phyloP scores from a whole-genome alignment of 2,329 filamentous ascomycete genomes.

The Colletotrichum liriopes region DNA sequence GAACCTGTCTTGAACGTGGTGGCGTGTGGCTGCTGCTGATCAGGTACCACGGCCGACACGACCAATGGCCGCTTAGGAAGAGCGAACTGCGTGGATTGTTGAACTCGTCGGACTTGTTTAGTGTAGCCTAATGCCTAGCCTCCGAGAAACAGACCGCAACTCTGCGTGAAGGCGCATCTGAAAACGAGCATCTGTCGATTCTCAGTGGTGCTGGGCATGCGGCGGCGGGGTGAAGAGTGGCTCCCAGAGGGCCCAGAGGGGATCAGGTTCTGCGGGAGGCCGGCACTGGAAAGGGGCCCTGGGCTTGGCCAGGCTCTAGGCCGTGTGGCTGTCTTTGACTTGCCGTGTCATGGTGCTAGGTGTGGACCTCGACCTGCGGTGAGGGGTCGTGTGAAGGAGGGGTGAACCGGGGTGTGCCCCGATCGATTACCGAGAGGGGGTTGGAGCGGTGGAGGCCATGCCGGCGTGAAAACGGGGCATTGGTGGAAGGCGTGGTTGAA shows the following conservation, averaged over 20 bases:
- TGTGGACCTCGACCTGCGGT: conserved; percentile 25
- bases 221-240: conserved; percentile 20
- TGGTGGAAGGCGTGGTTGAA: conserved; percentile 28
- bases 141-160: not conserved
- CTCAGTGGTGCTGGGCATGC: not conserved
- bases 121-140: conserved; percentile 22
- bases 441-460: conserved; percentile 8
- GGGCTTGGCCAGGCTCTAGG: conserved; percentile 25
- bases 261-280: conserved; percentile 16
- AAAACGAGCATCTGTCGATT: conserved; percentile 13
- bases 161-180: not conserved
- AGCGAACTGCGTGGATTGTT: conserved; percentile 22
- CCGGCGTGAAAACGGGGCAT: conserved; percentile 10
- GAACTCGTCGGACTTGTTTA: conserved; percentile 22
- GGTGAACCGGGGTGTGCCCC: conserved; percentile 24
- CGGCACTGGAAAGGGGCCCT: conserved; percentile 28
- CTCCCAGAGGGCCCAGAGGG: not conserved
- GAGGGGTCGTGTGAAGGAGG: conserved; percentile 30
- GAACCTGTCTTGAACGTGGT: conserved; percentile 31
- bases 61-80: conserved; percentile 17
- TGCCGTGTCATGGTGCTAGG: conserved; percentile 25
- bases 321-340: conserved; percentile 35
- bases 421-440: conserved; percentile 36
- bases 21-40: conserved; percentile 33
- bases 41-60: conserved; percentile 30